Conservation (phyloP, 2,329 filamentous ascomycete genomes). For the Aulographum hederae region DNA sequence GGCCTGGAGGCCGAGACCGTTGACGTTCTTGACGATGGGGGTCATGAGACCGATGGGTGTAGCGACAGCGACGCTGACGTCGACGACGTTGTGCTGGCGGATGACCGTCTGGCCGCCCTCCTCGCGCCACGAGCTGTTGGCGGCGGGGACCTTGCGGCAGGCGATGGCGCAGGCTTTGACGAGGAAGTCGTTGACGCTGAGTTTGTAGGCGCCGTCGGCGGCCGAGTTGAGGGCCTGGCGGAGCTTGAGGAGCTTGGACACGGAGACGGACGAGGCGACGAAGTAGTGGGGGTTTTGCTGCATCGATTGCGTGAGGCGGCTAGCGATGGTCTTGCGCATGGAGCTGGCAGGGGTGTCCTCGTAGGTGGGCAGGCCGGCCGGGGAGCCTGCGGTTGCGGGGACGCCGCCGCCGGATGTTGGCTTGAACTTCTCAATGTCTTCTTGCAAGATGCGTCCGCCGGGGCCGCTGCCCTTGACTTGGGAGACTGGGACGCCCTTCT, state of each 20-base stretch:
- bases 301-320: constrained; percentile 72
- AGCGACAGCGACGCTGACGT: constrained; percentile 89
- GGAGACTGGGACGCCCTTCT: constrained; percentile 63
- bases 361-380: no score
- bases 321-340: constrained; percentile 98
- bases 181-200: constrained; percentile 98
- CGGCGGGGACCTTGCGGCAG: constrained; percentile 81
- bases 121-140: constrained; percentile 84
- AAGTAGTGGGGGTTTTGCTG: constrained; percentile 97
- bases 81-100: constrained; percentile 81
- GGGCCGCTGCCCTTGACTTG: constrained; percentile 74
- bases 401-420: constrained; percentile 25
- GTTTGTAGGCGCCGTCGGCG: constrained; percentile 87
- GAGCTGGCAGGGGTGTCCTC: constrained; percentile 69
- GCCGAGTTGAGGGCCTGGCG: constrained; percentile 81
- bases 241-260: constrained; percentile 90
- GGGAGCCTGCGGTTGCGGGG: constrained; percentile 32
- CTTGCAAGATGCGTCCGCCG: constrained; percentile 73
- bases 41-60: constrained; percentile 92
- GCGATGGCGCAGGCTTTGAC: constrained; percentile 89
- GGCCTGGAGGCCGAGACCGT: constrained; percentile 66
- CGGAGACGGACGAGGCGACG: constrained; percentile 77
- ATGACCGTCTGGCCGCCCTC: constrained; percentile 62
- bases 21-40: constrained; percentile 82
- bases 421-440: constrained; percentile 78